Base-by-base conservation (phyloP, 306 rosid species). In the Sophora flavescens region DNA sequence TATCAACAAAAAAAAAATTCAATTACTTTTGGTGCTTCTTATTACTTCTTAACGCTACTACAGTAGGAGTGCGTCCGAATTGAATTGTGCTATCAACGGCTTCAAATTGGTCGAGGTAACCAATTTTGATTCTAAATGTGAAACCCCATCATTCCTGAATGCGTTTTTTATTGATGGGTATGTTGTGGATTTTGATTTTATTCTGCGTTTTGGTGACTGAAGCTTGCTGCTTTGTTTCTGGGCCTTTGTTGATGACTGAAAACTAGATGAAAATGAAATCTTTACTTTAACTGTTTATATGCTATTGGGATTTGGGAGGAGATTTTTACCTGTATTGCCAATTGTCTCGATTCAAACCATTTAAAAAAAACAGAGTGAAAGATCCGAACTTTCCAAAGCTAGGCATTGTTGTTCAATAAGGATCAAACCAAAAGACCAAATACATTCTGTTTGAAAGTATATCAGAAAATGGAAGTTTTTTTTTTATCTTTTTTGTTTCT, bases 91-190 rank as follows among this genome's bases (percentile, higher is more conserved):
- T 53, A 14, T 41, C 70, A 48, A 52, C 51, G 12, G 10, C 74
- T 53, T 16, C 74, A 30, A 68, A 51, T 53, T 53, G 58, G 26
- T n/a, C 2, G 58, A 74, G 78, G 77, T 74, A 41, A 41, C 47
- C 0, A 57, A 72, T 60, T 72, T 66, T 70, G 28, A 53, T 17
- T 81, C 62, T 14, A 22, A 28, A 51, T 38, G 6, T 13, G 50
- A 22, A 61, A 61, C 13, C 13, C 14, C 48, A 6, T n/a, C 41
- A 38, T 58, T 51, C 52, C 54, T 50, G 47, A 47, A 14, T 56
- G n/a, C 38, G 62, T 36, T 54, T 32, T 4, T 35, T 39, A 47
- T 59, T 47, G n/a, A 50, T 64, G 53, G 44, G 5, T 36, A 57
- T 16, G 6, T 64, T 65, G 15, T 15, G 50, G 14, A 16, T 17